A percentile compares a stretch with the other conserved stretches of the same genome.
Evolutionary conservation across 2,329 filamentous ascomycete genomes (phyloP).

Genomic region (Trichoderma arundinaceum): DNA sequence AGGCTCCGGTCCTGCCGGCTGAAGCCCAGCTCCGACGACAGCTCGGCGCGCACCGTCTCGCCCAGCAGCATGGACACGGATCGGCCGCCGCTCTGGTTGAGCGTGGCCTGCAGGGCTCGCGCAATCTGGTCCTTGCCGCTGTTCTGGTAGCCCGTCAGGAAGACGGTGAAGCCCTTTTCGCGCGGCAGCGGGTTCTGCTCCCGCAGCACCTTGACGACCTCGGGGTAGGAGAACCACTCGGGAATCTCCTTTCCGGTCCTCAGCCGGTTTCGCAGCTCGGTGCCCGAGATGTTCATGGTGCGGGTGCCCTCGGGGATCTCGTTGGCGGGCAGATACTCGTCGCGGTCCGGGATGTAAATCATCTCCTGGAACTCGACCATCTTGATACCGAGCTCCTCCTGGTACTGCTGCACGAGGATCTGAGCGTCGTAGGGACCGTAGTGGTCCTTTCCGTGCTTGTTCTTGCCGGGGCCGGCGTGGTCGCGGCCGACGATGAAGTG

Average conservation of each 20-base stretch:
- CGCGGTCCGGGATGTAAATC: conserved; percentile 96
- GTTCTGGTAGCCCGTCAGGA: conserved; percentile 97
- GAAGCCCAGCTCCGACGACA: conserved; percentile 95
- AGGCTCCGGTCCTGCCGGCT: conserved; percentile 87
- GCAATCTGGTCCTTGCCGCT: conserved; percentile 96
- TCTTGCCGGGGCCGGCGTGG: conserved; percentile 97
- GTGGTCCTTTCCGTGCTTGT: conserved; percentile 94
- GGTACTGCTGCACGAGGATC: conserved; percentile 94
- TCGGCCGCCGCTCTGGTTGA: conserved; percentile 97
- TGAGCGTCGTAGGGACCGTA: conserved; percentile 99
- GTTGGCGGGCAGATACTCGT: conserved; percentile 95
- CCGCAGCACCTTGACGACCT: conserved; percentile 94
- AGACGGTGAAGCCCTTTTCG: conserved; percentile 96
- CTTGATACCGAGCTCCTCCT: conserved; percentile 94
- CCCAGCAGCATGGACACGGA: conserved; percentile 93
- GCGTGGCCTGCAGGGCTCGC: conserved; percentile 91
- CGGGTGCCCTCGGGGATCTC: conserved; percentile 82
- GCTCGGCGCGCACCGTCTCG: conserved; percentile 91
- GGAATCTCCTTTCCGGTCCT: conserved; percentile 93
- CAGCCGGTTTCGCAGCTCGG: conserved; percentile 90
- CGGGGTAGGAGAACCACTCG: conserved; percentile 99
- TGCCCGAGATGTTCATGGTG: conserved; percentile 86
- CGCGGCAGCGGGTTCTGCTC: conserved; percentile 93
- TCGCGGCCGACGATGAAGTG: conserved; percentile 99
- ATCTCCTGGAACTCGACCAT: conserved; percentile 99